phyloP scores from a whole-genome alignment of 1,284 basidiomycete genomes.

The Austroboletus niveus region DNA sequence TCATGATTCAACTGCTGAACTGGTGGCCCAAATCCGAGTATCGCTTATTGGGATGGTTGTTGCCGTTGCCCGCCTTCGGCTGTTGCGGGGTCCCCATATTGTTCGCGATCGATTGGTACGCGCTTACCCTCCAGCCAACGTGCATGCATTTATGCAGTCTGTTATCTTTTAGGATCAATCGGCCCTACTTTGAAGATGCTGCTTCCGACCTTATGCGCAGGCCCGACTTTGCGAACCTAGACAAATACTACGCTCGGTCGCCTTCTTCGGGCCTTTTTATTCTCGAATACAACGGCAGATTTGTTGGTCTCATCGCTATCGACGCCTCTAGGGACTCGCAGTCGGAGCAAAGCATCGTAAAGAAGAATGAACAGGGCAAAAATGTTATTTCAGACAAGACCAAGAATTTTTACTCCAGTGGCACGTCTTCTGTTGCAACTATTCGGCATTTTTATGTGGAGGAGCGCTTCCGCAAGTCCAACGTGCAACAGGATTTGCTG shows the following conservation, averaged over 20 bases:
- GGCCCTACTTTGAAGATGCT: constrained; percentile 61
- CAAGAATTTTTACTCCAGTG: constrained; percentile 25
- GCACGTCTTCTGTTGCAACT: constrained; percentile 49
- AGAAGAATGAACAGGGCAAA: constrained; percentile 20
- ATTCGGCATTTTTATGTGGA: constrained; percentile 79
- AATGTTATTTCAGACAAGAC: constrained; percentile 9
- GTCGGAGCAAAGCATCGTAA: constrained; percentile 25
- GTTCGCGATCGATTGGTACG: constrained; percentile 68
- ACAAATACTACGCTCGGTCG: constrained; percentile 57
- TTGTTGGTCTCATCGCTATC: constrained; percentile 69
- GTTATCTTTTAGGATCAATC: constrained; percentile 55
- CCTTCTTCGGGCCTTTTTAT: constrained; percentile 67
- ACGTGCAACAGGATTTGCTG: constrained; percentile 67
- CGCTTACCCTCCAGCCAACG: not conserved
- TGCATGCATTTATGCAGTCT: constrained; percentile 6
- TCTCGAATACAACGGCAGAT: constrained; percentile 56
- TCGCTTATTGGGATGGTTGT: constrained; percentile 51
- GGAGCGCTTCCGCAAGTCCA: constrained; percentile 53
- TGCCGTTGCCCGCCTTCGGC: constrained; percentile 65
- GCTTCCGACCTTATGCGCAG: constrained; percentile 53
- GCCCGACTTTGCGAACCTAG: constrained; percentile 55
- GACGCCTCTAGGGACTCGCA: constrained; percentile 52
- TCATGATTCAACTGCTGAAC: constrained; percentile 56
- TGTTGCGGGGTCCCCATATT: constrained; percentile 63
- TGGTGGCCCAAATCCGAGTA: constrained; percentile 58